Conservation (phyloP, 2,329 filamentous ascomycete species). For the Chaetomium olivaceum region DNA sequence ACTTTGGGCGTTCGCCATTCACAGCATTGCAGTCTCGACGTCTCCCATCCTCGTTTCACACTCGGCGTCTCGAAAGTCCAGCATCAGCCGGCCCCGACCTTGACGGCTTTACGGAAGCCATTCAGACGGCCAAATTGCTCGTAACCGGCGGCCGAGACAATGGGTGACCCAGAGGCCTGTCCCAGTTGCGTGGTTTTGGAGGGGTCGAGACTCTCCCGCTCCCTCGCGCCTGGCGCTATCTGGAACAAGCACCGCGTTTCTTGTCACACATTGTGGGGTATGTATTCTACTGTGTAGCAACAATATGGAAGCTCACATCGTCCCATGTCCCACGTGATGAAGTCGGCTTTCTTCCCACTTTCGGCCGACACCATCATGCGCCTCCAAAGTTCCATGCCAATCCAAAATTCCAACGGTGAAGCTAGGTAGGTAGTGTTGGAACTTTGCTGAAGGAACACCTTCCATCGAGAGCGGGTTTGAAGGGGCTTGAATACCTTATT, state of each 20-base stretch:
- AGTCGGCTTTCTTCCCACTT: not conserved
- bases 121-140: not conserved
- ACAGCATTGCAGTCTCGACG: not conserved
- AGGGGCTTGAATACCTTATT: too few relatives aligned
- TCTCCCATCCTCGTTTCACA: not conserved
- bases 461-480: not conserved
- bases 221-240: not conserved
- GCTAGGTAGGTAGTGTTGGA: too few relatives aligned
- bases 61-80: not conserved
- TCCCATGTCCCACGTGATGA: too few relatives aligned
- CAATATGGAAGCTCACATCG: too few relatives aligned
- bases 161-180: not conserved
- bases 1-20: not conserved
- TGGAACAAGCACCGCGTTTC: not conserved
- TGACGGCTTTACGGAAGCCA: not conserved
- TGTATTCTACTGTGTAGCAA: too few relatives aligned
- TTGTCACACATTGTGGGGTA: not conserved
- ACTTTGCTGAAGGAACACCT: not conserved
- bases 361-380: not conserved
- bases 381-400: not conserved
- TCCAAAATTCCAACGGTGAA: not conserved
- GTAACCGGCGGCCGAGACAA: not conserved
- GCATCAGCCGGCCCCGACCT: not conserved
- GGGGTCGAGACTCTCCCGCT: not conserved
- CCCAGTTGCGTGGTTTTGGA: not conserved